Evolutionary conservation across 2,329 filamentous ascomycete species (phyloP), one percentile per base, ranked within the genome.

Genomic region (Beauveria brongniartii): DNA sequence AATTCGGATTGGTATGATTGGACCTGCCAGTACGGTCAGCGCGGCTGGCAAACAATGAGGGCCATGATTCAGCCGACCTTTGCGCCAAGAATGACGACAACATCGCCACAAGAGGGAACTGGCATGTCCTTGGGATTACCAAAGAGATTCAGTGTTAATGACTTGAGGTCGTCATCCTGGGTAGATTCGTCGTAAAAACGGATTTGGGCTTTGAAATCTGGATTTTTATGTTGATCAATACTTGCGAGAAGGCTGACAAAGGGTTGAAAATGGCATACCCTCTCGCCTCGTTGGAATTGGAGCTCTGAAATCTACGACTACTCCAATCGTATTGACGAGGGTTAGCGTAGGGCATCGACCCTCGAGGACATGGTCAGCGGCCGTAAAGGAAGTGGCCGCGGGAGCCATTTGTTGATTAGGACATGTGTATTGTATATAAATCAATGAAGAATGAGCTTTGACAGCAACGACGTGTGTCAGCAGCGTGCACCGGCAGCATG

Each of bases 231-330:
- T 43, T 1, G 24, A n/a, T 59, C 18, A 59, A 41, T 22, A 3
- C 28, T 46, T 40, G 61, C 63, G 22, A 40, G 51, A 24, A 18
- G n/a, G 16, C 28, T 14, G 50, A 40, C 34, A n/a, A n/a, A 6
- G 26, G 12, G 4, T 26, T 22, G 8, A 57, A 43, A 26, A 63
- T 16, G 4, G 24, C 71, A 65, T 73, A 80, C 89, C 87, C 26
- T 70, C 67, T 24, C 82, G 80, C 59, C 63, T 75, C 1, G 85
- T 85, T 12, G 70, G 61, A 0, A 76, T 77, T 1, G 84, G 82
- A 1, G 78, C 72, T 61, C 83, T 79, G 54, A 79, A 80, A 66
- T 93, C 89, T 56, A 84, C 82, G 3, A 93, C 82, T 5, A 93
- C 73, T 1, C 91, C 92, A 55, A 91, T 80, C 46, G 94, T 74